phyloP scores from a whole-genome alignment of 2,329 filamentous ascomycete species.

The Metarhizium guizhouense region DNA sequence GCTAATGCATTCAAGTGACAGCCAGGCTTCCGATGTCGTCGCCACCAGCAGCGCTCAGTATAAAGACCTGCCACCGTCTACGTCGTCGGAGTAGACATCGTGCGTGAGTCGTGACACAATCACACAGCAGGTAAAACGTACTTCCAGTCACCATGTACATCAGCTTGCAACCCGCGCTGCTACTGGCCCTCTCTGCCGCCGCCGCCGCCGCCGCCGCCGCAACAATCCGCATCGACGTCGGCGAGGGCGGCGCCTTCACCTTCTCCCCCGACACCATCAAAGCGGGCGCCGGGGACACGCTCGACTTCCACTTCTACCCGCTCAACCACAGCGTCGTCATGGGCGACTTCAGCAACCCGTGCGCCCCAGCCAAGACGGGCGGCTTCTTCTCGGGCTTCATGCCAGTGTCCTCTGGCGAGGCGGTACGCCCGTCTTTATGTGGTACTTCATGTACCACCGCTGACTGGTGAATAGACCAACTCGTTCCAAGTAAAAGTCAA shows the following conservation, averaged over 20 bases:
- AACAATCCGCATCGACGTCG: constrained; percentile 29
- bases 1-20: no score
- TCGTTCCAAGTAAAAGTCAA: constrained; percentile 15
- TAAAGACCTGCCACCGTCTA: no score
- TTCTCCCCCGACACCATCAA: constrained; percentile 35
- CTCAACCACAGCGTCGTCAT: constrained; percentile 41
- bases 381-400: constrained; percentile 11
- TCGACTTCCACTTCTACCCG: constrained; percentile 43
- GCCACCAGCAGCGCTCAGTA: no score
- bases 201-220: constrained; percentile 12
- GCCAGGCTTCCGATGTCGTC: no score
- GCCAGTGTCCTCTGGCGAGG: background rate
- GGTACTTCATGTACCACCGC: background rate
- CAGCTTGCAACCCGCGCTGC: no score
- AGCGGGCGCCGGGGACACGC: constrained; percentile 35
- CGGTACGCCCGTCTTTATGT: background rate
- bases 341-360: constrained; percentile 37
- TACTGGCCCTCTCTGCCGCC: background rate
- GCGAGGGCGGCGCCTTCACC: constrained; percentile 27
- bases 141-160: no score
- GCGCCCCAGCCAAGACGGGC: constrained; percentile 23
- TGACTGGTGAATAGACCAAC: constrained; percentile 1
- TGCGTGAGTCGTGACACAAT: no score
- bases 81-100: no score
- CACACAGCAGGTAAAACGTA: no score